phyloP scores from a whole-genome alignment of 441 rosid species.

The Aleurites moluccanus region DNA sequence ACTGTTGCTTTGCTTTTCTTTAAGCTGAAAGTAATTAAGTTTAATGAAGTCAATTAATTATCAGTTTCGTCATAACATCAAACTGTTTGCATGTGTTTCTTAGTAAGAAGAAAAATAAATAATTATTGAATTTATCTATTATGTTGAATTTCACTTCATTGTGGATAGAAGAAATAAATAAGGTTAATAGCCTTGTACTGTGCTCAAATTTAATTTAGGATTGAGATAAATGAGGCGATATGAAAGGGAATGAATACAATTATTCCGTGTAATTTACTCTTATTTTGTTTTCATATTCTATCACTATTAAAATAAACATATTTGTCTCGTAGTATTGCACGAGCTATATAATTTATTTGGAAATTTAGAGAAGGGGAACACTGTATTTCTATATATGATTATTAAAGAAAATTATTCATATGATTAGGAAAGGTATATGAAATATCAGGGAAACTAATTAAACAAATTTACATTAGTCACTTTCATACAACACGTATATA shows the following conservation, averaged over 20 bases:
- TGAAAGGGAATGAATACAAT: no score
- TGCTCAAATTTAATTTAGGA: neutral
- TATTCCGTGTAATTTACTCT: no score
- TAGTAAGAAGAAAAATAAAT: neutral
- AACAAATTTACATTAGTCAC: neutral
- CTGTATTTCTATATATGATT: no score
- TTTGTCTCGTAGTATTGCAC: no score
- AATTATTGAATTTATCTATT: neutral
- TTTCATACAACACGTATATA: neutral
- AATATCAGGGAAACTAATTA: neutral
- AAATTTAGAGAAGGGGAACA: no score
- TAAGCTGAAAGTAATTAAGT: neutral
- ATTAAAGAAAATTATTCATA: no score
- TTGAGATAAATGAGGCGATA: no score
- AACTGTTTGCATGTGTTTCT: neutral
- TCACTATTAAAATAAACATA: no score
- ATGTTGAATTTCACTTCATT: neutral
- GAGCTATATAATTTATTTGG: no score
- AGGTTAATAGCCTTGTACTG: no score
- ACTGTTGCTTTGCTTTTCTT: conserved; percentile 1
- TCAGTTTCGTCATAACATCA: neutral
- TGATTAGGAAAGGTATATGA: neutral
- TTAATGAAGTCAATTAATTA: neutral
- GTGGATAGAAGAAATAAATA: neutral
- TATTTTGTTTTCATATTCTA: neutral